These are phyloP conservation scores for Debaryomycetaceae sp. DNA, from an alignment of 1,139 yeast genomes.

Conservation along the genomic window DNA sequence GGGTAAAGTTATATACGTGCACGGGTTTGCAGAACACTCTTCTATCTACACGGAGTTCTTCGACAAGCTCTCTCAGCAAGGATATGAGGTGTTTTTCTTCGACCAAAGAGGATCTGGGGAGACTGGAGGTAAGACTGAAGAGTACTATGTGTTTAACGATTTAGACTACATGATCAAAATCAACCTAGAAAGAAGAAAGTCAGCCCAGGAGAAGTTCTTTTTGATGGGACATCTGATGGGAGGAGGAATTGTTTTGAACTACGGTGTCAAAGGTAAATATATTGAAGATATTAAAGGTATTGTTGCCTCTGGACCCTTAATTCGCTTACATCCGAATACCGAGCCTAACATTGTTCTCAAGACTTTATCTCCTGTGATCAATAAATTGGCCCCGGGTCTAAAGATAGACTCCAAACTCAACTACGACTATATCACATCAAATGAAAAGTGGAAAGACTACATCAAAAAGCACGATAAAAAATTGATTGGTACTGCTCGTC, in stretches of 20 bases:
- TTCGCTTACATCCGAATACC: constrained; percentile 56
- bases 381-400: constrained; percentile 49
- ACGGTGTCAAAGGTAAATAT: constrained; percentile 65
- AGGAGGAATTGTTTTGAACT: constrained; percentile 76
- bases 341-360: constrained; percentile 52
- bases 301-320: constrained; percentile 65
- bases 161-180: constrained; percentile 59
- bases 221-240: constrained; percentile 96
- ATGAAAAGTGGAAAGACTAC: constrained; percentile 46
- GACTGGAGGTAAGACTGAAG: constrained; percentile 74
- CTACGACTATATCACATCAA: constrained; percentile 53
- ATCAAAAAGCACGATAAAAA: constrained; percentile 34
- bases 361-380: constrained; percentile 45
- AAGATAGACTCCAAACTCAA: constrained; percentile 57
- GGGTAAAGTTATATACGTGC: constrained; percentile 65
- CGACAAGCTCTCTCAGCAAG: constrained; percentile 54
- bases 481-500: constrained; percentile 41
- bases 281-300: constrained; percentile 53
- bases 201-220: constrained; percentile 42
- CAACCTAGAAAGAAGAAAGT: constrained; percentile 22
- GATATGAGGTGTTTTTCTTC: constrained; percentile 73
- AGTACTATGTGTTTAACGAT: constrained; percentile 60
- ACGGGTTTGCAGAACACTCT: constrained; percentile 77
- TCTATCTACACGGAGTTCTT: constrained; percentile 53
- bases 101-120: constrained; percentile 91